Percentiles rank a stretch among this genome's conserved stretches.
phyloP scores from a whole-genome alignment of 2,329 filamentous ascomycete species.

The Pseudogymnoascus sp. region DNA sequence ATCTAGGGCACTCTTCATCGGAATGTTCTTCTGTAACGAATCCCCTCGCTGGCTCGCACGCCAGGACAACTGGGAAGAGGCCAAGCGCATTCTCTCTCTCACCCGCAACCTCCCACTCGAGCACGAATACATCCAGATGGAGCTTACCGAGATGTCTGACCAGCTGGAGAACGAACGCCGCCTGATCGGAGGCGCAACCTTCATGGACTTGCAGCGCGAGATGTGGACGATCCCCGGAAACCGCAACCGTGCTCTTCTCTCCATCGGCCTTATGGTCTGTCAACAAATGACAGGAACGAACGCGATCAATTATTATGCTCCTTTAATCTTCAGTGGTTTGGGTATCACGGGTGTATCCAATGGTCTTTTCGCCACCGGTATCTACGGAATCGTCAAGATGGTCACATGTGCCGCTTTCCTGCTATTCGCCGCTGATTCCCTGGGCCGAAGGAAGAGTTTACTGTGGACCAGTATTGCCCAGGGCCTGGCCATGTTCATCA shows the following conservation, averaged over 20 bases:
- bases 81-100: constrained; percentile 44
- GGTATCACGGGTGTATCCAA: constrained; percentile 49
- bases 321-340: constrained; percentile 58
- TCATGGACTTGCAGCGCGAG: constrained; percentile 48
- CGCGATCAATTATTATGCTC: constrained; percentile 55
- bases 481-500: constrained; percentile 57
- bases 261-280: constrained; percentile 56
- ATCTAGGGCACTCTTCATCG: constrained; percentile 39
- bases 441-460: constrained; percentile 49
- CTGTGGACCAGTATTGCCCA: constrained; percentile 58
- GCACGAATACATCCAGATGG: constrained; percentile 45
- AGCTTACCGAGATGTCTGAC: constrained; percentile 36
- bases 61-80: constrained; percentile 59
- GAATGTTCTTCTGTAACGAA: constrained; percentile 52
- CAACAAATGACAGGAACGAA: constrained; percentile 61
- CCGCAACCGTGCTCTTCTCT: constrained; percentile 56
- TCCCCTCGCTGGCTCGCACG: constrained; percentile 62
- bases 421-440: constrained; percentile 58
- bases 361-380: constrained; percentile 62
- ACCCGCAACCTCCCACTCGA: constrained; percentile 42
- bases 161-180: constrained; percentile 41
- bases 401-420: constrained; percentile 55
- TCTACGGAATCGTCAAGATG: constrained; percentile 67
- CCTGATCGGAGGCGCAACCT: constrained; percentile 39
- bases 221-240: constrained; percentile 52